Percentiles rank a stretch among this genome's conserved stretches.
Conservation (phyloP, 805 yeast species). For the Ogataea methylovora region DNA sequence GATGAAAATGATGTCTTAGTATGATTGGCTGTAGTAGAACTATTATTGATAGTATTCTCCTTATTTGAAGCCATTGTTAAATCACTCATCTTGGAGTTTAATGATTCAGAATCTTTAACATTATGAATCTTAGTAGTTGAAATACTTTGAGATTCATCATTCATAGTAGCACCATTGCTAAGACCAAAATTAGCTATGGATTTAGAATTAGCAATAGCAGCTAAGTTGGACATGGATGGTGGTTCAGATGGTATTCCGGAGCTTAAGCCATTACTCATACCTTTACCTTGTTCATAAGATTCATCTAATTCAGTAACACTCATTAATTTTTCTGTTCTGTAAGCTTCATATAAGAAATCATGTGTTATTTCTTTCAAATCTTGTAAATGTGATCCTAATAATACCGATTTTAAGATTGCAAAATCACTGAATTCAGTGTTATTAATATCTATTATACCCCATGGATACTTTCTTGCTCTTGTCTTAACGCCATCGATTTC, state of each 20-base stretch:
- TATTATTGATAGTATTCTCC: not conserved
- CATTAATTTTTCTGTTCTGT: slow-evolving; percentile 56
- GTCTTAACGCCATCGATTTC: slow-evolving; percentile 42
- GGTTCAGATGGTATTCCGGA: slow-evolving; percentile 19
- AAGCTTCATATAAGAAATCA: slow-evolving; percentile 55
- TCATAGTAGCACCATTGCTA: not conserved
- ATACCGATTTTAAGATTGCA: slow-evolving; percentile 43
- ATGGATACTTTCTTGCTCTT: slow-evolving; percentile 64
- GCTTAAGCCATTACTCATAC: not conserved
- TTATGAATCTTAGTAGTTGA: slow-evolving; percentile 4
- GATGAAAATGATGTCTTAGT: not conserved
- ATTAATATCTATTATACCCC: slow-evolving; percentile 60
- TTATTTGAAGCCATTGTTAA: slow-evolving; percentile 5
- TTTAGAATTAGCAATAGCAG: slow-evolving; percentile 36
- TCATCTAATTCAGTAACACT: slow-evolving; percentile 39
- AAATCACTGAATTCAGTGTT: slow-evolving; percentile 48
- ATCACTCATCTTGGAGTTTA: slow-evolving; percentile 8
- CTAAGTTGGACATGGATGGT: slow-evolving; percentile 59
- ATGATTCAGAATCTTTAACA: slow-evolving; percentile 7
- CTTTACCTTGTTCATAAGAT: slow-evolving; percentile 19
- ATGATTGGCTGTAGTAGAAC: not conserved
- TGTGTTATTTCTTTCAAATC: slow-evolving; percentile 61
- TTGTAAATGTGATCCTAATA: slow-evolving; percentile 54
- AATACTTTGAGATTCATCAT: slow-evolving; percentile 8
- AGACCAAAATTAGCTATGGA: slow-evolving; percentile 18